Conservation (phyloP, 257 asterid species). For the Nicotiana sylvestris region DNA sequence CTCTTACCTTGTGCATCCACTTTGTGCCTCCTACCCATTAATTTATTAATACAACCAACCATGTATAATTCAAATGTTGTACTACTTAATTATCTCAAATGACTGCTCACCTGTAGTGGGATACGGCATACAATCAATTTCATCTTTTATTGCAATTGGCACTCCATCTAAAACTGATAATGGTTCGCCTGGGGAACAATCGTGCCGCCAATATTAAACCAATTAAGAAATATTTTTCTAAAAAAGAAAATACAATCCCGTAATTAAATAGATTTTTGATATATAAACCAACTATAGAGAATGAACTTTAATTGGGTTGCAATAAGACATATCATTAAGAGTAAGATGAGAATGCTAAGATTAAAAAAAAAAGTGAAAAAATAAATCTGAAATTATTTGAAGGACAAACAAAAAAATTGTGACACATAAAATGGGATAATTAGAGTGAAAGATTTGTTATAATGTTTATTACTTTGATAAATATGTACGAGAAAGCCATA, state of each 20-base stretch:
- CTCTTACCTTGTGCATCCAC: slow-evolving; percentile 75
- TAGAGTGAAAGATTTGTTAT: not conserved
- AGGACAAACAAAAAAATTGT: not conserved
- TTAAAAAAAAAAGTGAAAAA: too few species aligned
- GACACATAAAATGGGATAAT: not conserved
- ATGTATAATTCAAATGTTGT: too few species aligned
- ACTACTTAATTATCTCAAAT: too few species aligned
- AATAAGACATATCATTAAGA: not conserved
- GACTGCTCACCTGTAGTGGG: slow-evolving; percentile 67
- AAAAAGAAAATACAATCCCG: not conserved
- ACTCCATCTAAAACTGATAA: slow-evolving; percentile 84
- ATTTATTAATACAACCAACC: too few species aligned
- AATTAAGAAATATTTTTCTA: not conserved
- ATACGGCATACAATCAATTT: slow-evolving; percentile 85
- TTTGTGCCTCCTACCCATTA: slow-evolving; percentile 61
- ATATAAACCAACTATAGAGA: too few species aligned
- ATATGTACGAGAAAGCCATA: not conserved
- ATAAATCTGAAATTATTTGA: too few species aligned
- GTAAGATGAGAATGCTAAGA: not conserved
- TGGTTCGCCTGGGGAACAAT: slow-evolving; percentile 45
- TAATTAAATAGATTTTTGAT: too few species aligned
- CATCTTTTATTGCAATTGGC: slow-evolving; percentile 78
- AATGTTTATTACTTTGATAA: not conserved
- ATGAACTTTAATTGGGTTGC: not conserved
- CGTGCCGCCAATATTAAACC: not conserved